Percentiles rank a stretch among this genome's conserved stretches.
Conservation (phyloP, 345 rosid genomes). For the Hevea brasiliensis region DNA sequence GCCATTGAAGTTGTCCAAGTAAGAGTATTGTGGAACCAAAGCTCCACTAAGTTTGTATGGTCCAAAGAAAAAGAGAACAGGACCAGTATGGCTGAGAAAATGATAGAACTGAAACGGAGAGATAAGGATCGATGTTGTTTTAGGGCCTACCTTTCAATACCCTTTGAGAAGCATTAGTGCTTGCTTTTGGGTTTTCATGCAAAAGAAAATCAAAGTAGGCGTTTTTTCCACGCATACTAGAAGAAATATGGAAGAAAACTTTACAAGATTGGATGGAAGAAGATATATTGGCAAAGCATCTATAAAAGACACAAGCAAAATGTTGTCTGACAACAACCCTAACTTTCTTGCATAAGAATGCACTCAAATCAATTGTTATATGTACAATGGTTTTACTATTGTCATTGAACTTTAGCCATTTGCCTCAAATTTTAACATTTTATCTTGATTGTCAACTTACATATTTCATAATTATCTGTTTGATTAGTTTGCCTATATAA, state of each 20-base stretch:
- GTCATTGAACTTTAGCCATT: neutral
- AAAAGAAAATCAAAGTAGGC: slow-evolving; percentile 24
- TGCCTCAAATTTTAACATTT: neutral
- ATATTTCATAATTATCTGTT: neutral
- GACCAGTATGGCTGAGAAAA: slow-evolving; percentile 19
- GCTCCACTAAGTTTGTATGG: slow-evolving; percentile 24
- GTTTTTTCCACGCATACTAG: slow-evolving; percentile 26
- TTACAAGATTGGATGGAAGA: slow-evolving; percentile 13
- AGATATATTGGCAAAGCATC: slow-evolving; percentile 28
- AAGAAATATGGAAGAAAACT: slow-evolving; percentile 9
- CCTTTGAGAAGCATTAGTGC: slow-evolving; percentile 26
- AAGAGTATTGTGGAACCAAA: slow-evolving; percentile 25
- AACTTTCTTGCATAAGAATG: slow-evolving; percentile 17
- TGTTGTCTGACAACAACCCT: slow-evolving; percentile 19
- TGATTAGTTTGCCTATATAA: no score
- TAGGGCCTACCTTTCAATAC: slow-evolving; percentile 18
- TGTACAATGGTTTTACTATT: neutral
- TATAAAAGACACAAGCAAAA: slow-evolving; percentile 22
- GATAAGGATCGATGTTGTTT: neutral
- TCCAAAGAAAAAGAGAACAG: slow-evolving; percentile 23
- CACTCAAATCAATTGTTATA: slow-evolving; percentile 16
- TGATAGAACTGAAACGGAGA: slow-evolving; percentile 9
- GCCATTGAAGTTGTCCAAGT: slow-evolving; percentile 26
- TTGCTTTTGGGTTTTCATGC: slow-evolving; percentile 25
- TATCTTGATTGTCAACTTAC: neutral